Base-by-base conservation (phyloP, 441 rosid genomes). In the Jatropha podagrica region DNA sequence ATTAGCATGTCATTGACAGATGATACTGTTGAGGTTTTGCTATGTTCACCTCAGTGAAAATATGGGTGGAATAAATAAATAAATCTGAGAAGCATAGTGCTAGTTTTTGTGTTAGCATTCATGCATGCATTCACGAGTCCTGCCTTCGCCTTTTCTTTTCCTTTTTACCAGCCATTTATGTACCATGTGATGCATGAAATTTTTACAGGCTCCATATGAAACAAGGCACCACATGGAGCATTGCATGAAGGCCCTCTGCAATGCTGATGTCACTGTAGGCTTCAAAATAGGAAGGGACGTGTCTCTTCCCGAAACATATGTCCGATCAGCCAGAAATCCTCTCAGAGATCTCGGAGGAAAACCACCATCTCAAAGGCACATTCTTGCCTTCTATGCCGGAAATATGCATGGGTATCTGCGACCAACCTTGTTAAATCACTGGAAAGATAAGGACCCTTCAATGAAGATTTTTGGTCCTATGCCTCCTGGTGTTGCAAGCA, bases 181-280 rank as follows among this genome's bases (percentile, higher is more conserved):
- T 64, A 66, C 56, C 66, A 40, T 26, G 37, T 77, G 62, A 67
- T 68, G 15, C 49, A 23, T 68, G 72, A 44, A 14, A 51, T 10
- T 74, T 65, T 77, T 82, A 40, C 85, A 95, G 97, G 98, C 97
- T 74, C 98, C 98, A 17, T 95, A 91, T 44, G 97, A 92, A 74
- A 90, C 97, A 38, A 89, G 97, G 77, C 97, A 90, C 83, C 98
- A 95, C 81, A 92, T 92, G 97, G 98, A 95, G 77, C 92, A 88
- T 55, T 90, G 98, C 87, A 87, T 95, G 75, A 95, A 92, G 83
- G 97, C 97, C 59, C 86, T 95, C 41, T 95, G 98, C 90, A 95
- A 95, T 79, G 97, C 98, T 2, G 97, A 95, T 62, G 82, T 91
- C 12, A 92, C 95, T 3, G 84, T 83, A 49, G 97, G 95, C 41